phyloP scores from a whole-genome alignment of 495 filamentous ascomycete genomes.

The Aspergillus ellipticus region DNA sequence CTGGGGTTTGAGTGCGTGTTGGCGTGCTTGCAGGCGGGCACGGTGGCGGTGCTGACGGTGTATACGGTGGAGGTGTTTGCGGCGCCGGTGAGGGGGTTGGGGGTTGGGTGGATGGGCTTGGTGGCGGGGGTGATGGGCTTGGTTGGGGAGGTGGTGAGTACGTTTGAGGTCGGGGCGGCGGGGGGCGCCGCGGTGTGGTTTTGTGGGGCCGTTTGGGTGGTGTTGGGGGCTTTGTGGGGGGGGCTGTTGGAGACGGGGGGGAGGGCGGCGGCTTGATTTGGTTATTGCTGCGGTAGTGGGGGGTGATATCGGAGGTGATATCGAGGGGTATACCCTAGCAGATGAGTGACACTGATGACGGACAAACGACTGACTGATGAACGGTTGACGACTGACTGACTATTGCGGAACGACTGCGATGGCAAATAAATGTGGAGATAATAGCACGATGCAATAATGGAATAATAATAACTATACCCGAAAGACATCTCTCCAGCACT shows the following conservation, averaged over 20 bases:
- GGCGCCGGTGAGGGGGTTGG: constrained; percentile 51
- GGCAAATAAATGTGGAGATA: no score
- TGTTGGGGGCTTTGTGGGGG: constrained; percentile 13
- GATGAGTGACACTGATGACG: no score
- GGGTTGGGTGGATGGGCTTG: constrained; percentile 49
- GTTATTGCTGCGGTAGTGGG: no score
- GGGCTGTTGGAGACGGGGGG: constrained; percentile 17
- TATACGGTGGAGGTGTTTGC: constrained; percentile 58
- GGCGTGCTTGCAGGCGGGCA: constrained; percentile 53
- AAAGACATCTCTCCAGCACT: no score
- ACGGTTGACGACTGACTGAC: no score
- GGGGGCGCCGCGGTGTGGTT: constrained; percentile 19
- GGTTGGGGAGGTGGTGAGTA: constrained; percentile 14
- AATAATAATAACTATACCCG: no score
- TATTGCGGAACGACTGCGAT: no score
- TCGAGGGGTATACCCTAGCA: no score
- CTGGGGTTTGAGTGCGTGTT: constrained; percentile 45
- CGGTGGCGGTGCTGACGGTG: constrained; percentile 52
- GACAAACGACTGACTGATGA: no score
- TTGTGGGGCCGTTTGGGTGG: constrained; percentile 20
- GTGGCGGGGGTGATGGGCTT: constrained; percentile 25
- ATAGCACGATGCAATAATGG: no score
- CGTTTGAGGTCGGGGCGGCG: constrained; percentile 10
- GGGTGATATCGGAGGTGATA: no score
- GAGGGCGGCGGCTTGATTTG: constrained; percentile 13